Evolutionary conservation across 208 protist genomes (phyloP).

Genomic region (Trypanosoma theileri): DNA sequence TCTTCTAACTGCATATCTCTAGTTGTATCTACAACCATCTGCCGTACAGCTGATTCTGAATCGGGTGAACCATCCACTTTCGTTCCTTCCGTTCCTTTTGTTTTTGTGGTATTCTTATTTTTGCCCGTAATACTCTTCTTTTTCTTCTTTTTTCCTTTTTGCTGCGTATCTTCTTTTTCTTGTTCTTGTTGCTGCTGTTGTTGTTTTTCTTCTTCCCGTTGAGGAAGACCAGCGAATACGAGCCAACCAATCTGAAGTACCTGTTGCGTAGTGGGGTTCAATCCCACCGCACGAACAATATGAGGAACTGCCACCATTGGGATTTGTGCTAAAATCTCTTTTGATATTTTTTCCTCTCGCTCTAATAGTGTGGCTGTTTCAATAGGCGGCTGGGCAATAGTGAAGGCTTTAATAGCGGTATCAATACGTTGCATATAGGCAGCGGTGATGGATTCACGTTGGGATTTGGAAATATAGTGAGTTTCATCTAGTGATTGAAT

Average conservation of each 20-base stretch:
- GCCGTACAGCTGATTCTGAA: no score
- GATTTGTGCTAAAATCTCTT: constrained; percentile 16
- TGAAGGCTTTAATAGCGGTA: constrained; percentile 28
- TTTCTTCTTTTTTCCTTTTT: neutral
- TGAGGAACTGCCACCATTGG: constrained; percentile 29
- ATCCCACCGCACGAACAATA: constrained; percentile 47
- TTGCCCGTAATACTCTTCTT: neutral
- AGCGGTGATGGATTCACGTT: constrained; percentile 7
- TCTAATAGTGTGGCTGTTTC: neutral
- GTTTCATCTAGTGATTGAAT: constrained; percentile 38
- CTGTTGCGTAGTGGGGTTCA: constrained; percentile 52
- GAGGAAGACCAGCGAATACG: neutral
- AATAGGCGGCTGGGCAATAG: constrained; percentile 12
- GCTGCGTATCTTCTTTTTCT: neutral
- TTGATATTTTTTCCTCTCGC: neutral
- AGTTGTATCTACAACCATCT: no score
- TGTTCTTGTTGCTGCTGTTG: neutral
- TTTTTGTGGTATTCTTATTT: no score
- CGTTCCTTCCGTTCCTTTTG: no score
- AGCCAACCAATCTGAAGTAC: constrained; percentile 27
- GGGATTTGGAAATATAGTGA: constrained; percentile 45
- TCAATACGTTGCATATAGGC: constrained; percentile 18
- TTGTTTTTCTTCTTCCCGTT: neutral
- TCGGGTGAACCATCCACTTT: no score
- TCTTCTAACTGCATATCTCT: no score